Evolutionary conservation across 352 stramenopile species (phyloP).

Genomic region (Pythium vanterpoolii): DNA sequence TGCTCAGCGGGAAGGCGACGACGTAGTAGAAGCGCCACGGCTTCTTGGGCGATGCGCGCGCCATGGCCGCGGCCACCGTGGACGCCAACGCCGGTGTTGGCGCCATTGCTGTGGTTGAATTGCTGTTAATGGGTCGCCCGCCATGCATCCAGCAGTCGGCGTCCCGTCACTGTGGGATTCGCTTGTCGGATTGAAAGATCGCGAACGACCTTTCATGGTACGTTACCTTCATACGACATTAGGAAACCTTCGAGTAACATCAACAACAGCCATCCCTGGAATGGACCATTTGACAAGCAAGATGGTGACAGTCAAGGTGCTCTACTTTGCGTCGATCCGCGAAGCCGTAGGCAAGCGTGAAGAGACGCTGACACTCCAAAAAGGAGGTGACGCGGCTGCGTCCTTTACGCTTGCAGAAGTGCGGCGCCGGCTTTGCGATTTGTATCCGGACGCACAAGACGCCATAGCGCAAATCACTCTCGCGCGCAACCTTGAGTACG

Average conservation of each 20-base stretch:
- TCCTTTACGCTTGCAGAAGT: slow-evolving; percentile 40
- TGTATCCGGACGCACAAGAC: slow-evolving; percentile 43
- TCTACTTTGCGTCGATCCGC: slow-evolving; percentile 78
- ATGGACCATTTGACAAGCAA: neutral
- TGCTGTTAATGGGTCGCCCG: no score
- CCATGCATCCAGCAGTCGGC: neutral
- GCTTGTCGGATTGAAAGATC: neutral
- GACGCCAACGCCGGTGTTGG: neutral
- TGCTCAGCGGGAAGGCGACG: slow-evolving; percentile 44
- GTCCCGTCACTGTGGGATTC: neutral
- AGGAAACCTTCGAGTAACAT: neutral
- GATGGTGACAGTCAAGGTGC: slow-evolving; percentile 50
- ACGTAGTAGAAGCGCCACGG: slow-evolving; percentile 74
- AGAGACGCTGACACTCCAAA: slow-evolving; percentile 31
- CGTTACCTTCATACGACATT: slow-evolving; percentile 31
- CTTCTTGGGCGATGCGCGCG: slow-evolving; percentile 31
- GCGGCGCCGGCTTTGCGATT: slow-evolving; percentile 38
- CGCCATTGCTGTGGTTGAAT: neutral
- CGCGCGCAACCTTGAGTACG: slow-evolving; percentile 74
- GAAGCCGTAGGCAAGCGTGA: slow-evolving; percentile 73
- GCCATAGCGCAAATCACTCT: slow-evolving; percentile 60
- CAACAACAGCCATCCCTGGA: neutral
- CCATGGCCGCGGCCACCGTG: slow-evolving; percentile 10
- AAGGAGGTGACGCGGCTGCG: neutral
- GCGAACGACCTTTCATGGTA: slow-evolving; percentile 24